These are phyloP conservation scores for Elongisporangium anandrum DNA, from an alignment of 352 stramenopile species.

Conservation along the genomic window DNA sequence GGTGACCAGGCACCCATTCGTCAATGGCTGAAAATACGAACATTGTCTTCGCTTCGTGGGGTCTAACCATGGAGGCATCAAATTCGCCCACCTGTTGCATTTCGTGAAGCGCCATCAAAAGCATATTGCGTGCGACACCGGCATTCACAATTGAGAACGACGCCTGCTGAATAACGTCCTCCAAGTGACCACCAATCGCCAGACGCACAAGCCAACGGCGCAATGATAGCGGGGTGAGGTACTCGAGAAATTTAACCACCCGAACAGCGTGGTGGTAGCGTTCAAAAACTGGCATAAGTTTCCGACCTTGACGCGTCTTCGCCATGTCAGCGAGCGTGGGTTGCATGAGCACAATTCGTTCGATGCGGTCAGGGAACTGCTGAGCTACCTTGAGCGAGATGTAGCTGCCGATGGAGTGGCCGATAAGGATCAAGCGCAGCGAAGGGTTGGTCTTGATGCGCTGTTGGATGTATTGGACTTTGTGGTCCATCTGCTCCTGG, in stretches of 20 bases:
- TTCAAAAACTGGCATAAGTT: constrained; percentile 48
- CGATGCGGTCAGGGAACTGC: constrained; percentile 46
- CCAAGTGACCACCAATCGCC: constrained; percentile 30
- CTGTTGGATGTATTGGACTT: constrained; percentile 38
- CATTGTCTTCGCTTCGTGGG: constrained; percentile 45
- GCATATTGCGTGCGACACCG: constrained; percentile 53
- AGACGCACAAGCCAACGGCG: constrained; percentile 40
- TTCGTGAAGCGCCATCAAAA: constrained; percentile 65
- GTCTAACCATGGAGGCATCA: constrained; percentile 28
- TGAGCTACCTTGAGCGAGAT: constrained; percentile 47
- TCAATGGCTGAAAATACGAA: constrained; percentile 71
- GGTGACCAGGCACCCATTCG: constrained; percentile 61
- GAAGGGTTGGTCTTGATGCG: constrained; percentile 38
- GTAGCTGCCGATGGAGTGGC: constrained; percentile 64
- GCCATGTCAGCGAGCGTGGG: constrained; percentile 66
- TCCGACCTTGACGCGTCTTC: constrained; percentile 30
- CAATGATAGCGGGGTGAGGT: constrained; percentile 28
- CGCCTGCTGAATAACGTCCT: constrained; percentile 39
- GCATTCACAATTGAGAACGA: constrained; percentile 50
- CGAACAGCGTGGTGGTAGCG: constrained; percentile 25
- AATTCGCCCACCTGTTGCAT: constrained; percentile 48
- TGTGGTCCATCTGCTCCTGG: constrained; percentile 56
- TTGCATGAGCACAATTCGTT: constrained; percentile 66
- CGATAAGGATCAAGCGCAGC: constrained; percentile 48
- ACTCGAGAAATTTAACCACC: constrained; percentile 37